Base-by-base conservation (phyloP, 768 basidiomycete genomes). In the Cyathus striatus region DNA sequence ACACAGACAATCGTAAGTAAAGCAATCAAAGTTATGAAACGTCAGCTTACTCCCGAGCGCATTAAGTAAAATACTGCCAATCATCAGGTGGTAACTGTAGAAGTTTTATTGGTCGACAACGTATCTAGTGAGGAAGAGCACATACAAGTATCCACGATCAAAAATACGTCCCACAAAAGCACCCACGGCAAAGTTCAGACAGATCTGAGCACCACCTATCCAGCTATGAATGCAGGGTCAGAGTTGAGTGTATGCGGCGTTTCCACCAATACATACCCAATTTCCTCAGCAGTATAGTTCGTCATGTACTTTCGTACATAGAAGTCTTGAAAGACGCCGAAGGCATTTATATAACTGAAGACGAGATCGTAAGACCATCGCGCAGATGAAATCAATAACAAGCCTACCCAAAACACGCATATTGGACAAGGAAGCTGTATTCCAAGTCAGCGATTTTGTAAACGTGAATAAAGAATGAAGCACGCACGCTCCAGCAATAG, bases 141-240 rank as follows among this genome's bases (percentile, higher is more conserved):
- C 68, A 50, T 50, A 72, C 72, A 76, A 76, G 54, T 76, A 73
- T 40, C 79, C 78, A 17, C 63, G 63, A 39, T 80, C 79, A 49
- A 75, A 76, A 5, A 69, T 55, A 37, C 70, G 63, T 10, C 79
- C 79, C 3, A 68, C 62, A 34, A 73, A 40, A 21, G 76, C 54
- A 1, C 76, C 75, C 27, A 62, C 60, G 2, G 69, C 61, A 25
- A 78, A 56, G 16, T 71, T 58, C 14, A 79, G 56, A 41, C 73
- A 68, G 7, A 76, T 56, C 41, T 80, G 75, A 6, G 65, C 58
- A 23, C 76, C 73, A 7, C 78, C 79, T 23, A 80, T 61, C 62
- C 59, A 68, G 17, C 61, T 68, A 32, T 20, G 16, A 38, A 27
- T 23, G 16, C 35, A 6, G n/a, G 33, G 16, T 14, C 47, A 50